These are phyloP conservation scores for Scalesia atractyloides DNA, from an alignment of 129 eudicot species.

Conservation along the genomic window DNA sequence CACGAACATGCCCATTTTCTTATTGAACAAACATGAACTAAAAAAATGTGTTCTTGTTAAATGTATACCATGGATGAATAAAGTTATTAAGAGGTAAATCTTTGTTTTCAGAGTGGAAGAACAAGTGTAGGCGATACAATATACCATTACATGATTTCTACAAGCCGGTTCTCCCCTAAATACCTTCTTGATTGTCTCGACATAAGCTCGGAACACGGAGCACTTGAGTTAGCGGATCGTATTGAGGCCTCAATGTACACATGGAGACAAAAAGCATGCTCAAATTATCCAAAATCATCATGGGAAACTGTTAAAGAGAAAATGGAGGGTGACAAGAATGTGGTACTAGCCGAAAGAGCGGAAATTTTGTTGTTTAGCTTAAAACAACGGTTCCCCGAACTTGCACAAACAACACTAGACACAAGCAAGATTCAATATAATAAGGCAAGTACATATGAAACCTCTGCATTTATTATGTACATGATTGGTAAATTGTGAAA, in stretches of 20 bases:
- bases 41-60: no score
- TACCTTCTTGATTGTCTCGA: slow-evolving; percentile 62
- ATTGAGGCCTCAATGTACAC: slow-evolving; percentile 82
- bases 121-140: slow-evolving; percentile 74
- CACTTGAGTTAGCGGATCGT: slow-evolving; percentile 85
- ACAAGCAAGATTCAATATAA: slow-evolving; percentile 88
- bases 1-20: no score
- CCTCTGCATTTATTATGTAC: not conserved
- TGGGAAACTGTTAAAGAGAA: slow-evolving; percentile 76
- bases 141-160: slow-evolving; percentile 61
- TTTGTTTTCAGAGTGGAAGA: slow-evolving; percentile 73
- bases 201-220: slow-evolving; percentile 83
- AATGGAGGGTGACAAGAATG: slow-evolving; percentile 66
- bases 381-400: slow-evolving; percentile 83
- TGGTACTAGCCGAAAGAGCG: slow-evolving; percentile 77
- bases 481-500: not conserved
- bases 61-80: not conserved
- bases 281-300: slow-evolving; percentile 60
- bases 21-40: no score
- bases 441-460: slow-evolving; percentile 42
- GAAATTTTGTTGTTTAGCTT: slow-evolving; percentile 61
- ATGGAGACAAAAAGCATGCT: slow-evolving; percentile 79
- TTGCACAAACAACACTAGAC: slow-evolving; percentile 91
- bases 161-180: slow-evolving; percentile 62
- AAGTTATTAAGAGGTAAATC: not conserved